Evolutionary conservation across 2,329 filamentous ascomycete species (phyloP).

Genomic region (Clonostachys rosea): DNA sequence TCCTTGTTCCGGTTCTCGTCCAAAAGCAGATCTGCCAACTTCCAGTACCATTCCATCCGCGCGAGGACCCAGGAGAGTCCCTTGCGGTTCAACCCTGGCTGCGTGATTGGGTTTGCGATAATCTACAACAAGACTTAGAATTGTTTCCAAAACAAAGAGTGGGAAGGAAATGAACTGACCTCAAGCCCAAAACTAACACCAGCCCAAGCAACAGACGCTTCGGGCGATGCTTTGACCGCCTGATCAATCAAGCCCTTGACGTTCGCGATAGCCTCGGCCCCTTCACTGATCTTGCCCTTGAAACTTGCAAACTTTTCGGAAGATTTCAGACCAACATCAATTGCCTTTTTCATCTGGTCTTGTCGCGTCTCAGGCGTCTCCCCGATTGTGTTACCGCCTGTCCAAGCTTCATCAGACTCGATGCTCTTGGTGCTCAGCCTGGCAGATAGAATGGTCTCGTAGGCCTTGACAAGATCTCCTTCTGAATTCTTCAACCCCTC

Average conservation of each 20-base stretch:
- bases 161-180: conserved; percentile 9
- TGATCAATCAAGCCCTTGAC: conserved; percentile 6
- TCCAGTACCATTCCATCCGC: conserved; percentile 30
- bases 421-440: too few relatives aligned
- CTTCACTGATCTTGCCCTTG: conserved; percentile 13
- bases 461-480: too few relatives aligned
- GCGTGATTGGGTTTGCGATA: conserved; percentile 17
- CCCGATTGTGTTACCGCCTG: too few relatives aligned
- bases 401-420: too few relatives aligned
- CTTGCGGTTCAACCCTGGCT: conserved; percentile 14
- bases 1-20: conserved; percentile 6
- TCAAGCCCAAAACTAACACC: conserved; percentile 24
- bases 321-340: too few relatives aligned
- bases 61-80: conserved; percentile 23
- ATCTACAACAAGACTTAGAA: conserved; percentile 11
- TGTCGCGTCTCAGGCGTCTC: too few relatives aligned
- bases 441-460: too few relatives aligned
- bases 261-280: conserved; percentile 10
- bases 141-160: neutral
- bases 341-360: too few relatives aligned
- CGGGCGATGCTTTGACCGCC: conserved; percentile 16
- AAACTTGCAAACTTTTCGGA: conserved; percentile 6
- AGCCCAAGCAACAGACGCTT: conserved; percentile 28
- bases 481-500: too few relatives aligned
- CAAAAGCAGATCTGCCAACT: conserved; percentile 17